Base-by-base conservation (phyloP, 108 stramenopile species). In the Skeletonema marinoi region DNA sequence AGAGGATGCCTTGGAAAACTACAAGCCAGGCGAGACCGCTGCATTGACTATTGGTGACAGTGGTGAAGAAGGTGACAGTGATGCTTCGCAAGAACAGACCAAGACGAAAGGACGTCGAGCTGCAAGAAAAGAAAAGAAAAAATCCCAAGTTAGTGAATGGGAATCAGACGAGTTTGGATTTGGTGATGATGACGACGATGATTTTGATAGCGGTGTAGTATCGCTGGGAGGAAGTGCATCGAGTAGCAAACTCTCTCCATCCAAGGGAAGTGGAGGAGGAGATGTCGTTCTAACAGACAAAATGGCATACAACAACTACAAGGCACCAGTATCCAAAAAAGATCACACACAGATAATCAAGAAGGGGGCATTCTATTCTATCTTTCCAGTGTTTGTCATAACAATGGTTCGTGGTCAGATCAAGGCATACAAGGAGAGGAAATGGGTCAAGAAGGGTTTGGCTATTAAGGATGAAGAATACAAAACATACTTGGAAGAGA, bases 141-240 rank as follows among this genome's bases (percentile, higher is more conserved):
- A 67, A 59, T 54, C 65, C 38, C 50, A 70, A 71, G 68, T 81
- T 38, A 81, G 73, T 66, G 80, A 81, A 14, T 81, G 80, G 80
- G 80, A 81, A 66, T 81, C 80, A 5, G 80, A 74, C 36, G 80
- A 81, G 61, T 81, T 81, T 73, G 80, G 80, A 41, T 81, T 81
- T 74, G 80, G 73, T 60, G 79, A 74, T 19, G 79, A 68, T 41
- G 80, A 81, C 30, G 80, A 81, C 17, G 80, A 81, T 35, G 78
- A 78, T 17, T 50, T 72, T 70, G 80, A 74, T 17, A 62, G 50
- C 42, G 69, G 68, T 17, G 71, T 81, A 17, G 8, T 81, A 62
- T 74, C 68, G 12, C 41, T 81, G 14, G 73, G 73, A 58, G 70
- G 46, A 7, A 46, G 38, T 41, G 44, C 44, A 46, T 59, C 80